phyloP scores from a whole-genome alignment of 2,329 filamentous ascomycete genomes.

The Microdochium bolleyi region DNA sequence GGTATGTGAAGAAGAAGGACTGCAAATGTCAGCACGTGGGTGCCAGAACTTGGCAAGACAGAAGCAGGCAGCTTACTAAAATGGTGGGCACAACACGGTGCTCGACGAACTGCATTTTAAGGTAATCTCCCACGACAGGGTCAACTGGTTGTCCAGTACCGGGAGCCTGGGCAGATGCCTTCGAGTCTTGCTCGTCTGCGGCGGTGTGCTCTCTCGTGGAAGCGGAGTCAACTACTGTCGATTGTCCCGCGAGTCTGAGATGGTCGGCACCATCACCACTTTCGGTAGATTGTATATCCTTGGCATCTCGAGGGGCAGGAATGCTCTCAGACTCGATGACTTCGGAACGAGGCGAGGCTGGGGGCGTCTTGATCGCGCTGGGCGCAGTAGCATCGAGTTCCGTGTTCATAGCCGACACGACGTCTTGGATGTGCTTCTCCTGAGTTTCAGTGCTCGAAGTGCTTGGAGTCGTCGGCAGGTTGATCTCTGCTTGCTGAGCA shows the following conservation, averaged over 20 bases:
- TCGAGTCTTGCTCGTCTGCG: neutral
- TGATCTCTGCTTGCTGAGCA: neutral
- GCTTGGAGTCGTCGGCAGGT: neutral
- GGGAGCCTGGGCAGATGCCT: neutral
- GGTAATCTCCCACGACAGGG: conserved; percentile 84
- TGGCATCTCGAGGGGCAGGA: neutral
- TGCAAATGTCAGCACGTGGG: conserved; percentile 26
- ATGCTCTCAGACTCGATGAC: neutral
- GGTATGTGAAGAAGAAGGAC: conserved; percentile 97
- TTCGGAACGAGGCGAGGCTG: neutral
- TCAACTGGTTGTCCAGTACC: conserved; percentile 17
- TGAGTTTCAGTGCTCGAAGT: neutral
- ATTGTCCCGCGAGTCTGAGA: no score
- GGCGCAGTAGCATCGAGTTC: neutral
- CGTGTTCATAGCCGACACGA: neutral
- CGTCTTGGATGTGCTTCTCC: neutral
- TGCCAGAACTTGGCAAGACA: neutral
- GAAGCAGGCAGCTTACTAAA: conserved; percentile 51
- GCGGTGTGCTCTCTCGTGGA: no score
- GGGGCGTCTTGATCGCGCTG: neutral
- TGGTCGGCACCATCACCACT: no score
- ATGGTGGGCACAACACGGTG: conserved; percentile 93
- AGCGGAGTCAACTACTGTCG: no score
- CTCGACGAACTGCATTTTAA: conserved; percentile 96
- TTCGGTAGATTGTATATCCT: no score